Percentiles rank a stretch among this genome's conserved stretches.
Conservation (phyloP, 2,329 filamentous ascomycete genomes). For the Hymenoscyphus salicellus region DNA sequence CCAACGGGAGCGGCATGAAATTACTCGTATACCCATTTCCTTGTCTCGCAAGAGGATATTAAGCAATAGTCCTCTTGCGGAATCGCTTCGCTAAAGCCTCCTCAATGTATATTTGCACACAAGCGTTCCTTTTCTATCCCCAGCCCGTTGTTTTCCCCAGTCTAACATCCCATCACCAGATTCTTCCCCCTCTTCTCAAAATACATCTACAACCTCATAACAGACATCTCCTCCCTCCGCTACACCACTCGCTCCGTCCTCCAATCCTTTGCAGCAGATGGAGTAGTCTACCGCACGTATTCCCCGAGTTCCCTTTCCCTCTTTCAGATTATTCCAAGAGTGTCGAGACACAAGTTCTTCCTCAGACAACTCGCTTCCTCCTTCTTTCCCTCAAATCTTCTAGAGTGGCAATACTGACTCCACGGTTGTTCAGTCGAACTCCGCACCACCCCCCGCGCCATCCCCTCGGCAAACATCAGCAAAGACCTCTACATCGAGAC, state of each 20-base stretch:
- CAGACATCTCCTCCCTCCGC: slow-evolving; percentile 56
- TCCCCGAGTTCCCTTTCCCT: too few relatives aligned
- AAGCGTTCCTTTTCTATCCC: neutral
- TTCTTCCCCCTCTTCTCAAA: slow-evolving; percentile 77
- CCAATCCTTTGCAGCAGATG: slow-evolving; percentile 63
- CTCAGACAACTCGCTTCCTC: too few relatives aligned
- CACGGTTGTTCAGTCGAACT: too few relatives aligned
- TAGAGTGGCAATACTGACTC: too few relatives aligned
- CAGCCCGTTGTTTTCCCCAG: neutral
- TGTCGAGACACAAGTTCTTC: too few relatives aligned
- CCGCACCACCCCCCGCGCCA: slow-evolving; percentile 71
- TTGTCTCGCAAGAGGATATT: neutral
- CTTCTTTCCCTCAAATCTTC: too few relatives aligned
- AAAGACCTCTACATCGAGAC: slow-evolving; percentile 59
- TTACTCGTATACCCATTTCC: neutral
- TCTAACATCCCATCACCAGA: slow-evolving; percentile 39
- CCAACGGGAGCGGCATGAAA: neutral
- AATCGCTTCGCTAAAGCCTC: neutral
- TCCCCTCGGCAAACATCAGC: slow-evolving; percentile 52
- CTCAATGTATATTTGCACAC: neutral
- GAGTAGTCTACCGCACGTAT: slow-evolving; percentile 58
- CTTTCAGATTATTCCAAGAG: too few relatives aligned
- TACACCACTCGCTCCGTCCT: slow-evolving; percentile 66
- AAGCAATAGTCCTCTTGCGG: too few relatives aligned
- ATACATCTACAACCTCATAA: slow-evolving; percentile 75